Evolutionary conservation across 768 basidiomycete genomes (phyloP).

Genomic region (Melanogaster broomeanus): DNA sequence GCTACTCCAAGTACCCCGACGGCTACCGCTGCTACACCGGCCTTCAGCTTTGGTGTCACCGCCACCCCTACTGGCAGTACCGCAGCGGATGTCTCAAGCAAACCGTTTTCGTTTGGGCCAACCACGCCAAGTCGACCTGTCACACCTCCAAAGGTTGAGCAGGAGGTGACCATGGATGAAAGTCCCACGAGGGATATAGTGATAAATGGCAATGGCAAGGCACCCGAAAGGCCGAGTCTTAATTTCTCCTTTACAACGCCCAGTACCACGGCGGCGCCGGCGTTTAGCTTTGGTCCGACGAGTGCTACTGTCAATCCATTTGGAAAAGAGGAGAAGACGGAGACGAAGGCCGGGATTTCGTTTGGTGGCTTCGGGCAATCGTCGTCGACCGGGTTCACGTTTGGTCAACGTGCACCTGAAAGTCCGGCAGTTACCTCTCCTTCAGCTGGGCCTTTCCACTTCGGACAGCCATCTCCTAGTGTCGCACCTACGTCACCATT

Average conservation of each 20-base stretch:
- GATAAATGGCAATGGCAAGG: constrained; percentile 38
- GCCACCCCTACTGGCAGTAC: constrained; percentile 35
- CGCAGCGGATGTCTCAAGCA: constrained; percentile 45
- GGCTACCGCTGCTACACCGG: constrained; percentile 29
- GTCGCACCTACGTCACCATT: constrained; percentile 44
- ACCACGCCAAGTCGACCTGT: constrained; percentile 46
- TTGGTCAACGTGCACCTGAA: constrained; percentile 44
- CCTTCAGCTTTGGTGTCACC: constrained; percentile 52
- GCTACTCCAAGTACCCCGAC: constrained; percentile 38
- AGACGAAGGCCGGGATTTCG: constrained; percentile 41
- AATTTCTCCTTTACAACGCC: constrained; percentile 50
- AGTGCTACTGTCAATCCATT: constrained; percentile 46
- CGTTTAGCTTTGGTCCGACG: constrained; percentile 37
- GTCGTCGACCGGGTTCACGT: constrained; percentile 44
- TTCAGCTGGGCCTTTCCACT: constrained; percentile 48
- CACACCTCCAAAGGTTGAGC: constrained; percentile 66
- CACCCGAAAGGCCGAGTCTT: constrained; percentile 41
- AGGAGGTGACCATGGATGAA: constrained; percentile 80
- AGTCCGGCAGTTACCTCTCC: constrained; percentile 40
- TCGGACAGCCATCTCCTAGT: constrained; percentile 41
- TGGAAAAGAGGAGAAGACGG: constrained; percentile 46
- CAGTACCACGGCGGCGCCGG: constrained; percentile 32
- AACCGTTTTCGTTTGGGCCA: constrained; percentile 57
- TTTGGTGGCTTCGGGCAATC: constrained; percentile 53
- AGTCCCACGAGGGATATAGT: constrained; percentile 71